Evolutionary conservation across 768 basidiomycete species (phyloP).

Genomic region (Lanmaoa pseudosensibilis): DNA sequence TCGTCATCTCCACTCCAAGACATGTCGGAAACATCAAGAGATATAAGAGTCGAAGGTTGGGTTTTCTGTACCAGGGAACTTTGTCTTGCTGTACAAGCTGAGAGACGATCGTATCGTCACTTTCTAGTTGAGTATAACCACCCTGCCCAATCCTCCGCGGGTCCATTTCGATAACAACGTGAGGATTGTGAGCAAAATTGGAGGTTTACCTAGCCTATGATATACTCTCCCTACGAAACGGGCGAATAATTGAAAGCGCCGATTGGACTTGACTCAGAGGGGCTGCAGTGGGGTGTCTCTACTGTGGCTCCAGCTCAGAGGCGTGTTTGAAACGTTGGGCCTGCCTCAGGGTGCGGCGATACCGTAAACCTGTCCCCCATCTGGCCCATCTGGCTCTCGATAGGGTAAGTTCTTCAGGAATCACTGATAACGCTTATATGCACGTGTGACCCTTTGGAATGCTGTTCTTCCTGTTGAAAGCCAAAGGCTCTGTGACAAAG

Average conservation of each 20-base stretch:
- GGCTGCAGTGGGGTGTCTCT: background rate
- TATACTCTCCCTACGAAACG: background rate
- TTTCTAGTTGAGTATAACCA: background rate
- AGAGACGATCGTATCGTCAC: conserved; percentile 15
- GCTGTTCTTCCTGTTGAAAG: too few species aligned
- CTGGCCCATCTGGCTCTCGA: background rate
- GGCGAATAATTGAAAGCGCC: background rate
- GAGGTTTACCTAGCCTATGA: too few species aligned
- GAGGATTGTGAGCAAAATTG: too few species aligned
- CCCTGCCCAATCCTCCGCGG: background rate
- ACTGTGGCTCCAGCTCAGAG: background rate
- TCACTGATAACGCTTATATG: too few species aligned
- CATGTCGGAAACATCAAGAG: conserved; percentile 50
- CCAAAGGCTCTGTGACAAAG: too few species aligned
- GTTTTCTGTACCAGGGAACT: conserved; percentile 62
- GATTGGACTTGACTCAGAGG: background rate
- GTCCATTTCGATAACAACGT: conserved; percentile 3
- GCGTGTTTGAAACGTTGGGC: background rate
- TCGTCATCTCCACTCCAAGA: conserved; percentile 22
- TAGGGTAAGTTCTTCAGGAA: background rate
- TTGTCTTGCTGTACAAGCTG: conserved; percentile 40
- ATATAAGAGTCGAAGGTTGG: conserved; percentile 55
- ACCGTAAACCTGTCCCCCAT: background rate
- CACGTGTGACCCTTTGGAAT: too few species aligned
- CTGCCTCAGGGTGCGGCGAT: background rate